These are phyloP conservation scores for Penicillium sp. DNA, from an alignment of 2,329 filamentous ascomycete genomes.

Conservation along the genomic window DNA sequence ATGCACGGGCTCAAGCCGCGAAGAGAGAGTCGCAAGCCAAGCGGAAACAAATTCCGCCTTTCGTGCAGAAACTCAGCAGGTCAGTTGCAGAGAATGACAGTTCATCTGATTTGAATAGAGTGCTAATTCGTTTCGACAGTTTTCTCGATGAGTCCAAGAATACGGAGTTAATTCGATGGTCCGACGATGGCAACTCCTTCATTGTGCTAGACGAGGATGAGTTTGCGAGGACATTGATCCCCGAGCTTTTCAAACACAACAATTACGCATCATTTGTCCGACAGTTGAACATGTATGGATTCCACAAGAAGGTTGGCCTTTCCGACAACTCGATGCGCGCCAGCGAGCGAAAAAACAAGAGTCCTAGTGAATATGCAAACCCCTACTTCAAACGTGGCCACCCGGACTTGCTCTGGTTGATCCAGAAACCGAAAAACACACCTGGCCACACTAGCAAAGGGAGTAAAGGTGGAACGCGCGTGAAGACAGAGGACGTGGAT, in stretches of 20 bases:
- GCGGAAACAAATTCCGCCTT: constrained; percentile 92
- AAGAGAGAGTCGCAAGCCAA: constrained; percentile 88
- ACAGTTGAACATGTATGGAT: constrained; percentile 67
- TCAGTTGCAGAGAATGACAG: constrained; percentile 40
- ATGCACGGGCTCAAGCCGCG: constrained; percentile 74
- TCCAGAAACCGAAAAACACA: constrained; percentile 87
- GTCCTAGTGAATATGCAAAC: constrained; percentile 96
- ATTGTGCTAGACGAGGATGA: constrained; percentile 95
- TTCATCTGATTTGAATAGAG: constrained; percentile 23
- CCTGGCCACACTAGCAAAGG: constrained; percentile 55
- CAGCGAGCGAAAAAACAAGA: constrained; percentile 95
- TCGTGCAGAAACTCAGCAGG: constrained; percentile 98
- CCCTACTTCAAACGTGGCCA: constrained; percentile 92
- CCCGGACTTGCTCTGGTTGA: constrained; percentile 90
- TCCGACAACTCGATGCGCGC: constrained; percentile 98
- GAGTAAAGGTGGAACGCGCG: constrained; percentile 41
- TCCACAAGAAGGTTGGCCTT: constrained; percentile 73
- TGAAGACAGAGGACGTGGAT: constrained; percentile 59
- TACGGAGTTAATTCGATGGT: constrained; percentile 94
- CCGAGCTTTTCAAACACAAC: constrained; percentile 76
- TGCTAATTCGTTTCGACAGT: constrained; percentile 49
- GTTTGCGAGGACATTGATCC: constrained; percentile 71
- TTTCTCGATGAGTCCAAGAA: constrained; percentile 93
- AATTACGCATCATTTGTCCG: constrained; percentile 77
- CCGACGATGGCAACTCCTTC: constrained; percentile 92